Evolutionary conservation across 768 basidiomycete genomes (phyloP), one percentile per base, ranked within the genome.

Genomic region (Trichaptum fuscoviolaceum): DNA sequence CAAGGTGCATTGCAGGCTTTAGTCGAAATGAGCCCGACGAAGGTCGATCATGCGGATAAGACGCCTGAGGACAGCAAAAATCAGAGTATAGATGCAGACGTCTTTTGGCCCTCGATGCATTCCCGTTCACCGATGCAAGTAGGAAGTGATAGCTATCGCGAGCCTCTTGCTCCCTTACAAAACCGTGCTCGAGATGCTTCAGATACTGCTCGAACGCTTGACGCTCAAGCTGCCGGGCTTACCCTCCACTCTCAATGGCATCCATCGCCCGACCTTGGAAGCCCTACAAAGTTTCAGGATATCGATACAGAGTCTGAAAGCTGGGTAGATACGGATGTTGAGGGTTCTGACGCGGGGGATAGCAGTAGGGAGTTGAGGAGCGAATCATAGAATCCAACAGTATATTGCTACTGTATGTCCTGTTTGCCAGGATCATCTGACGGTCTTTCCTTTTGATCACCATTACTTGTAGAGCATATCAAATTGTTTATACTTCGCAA

Each of bases 251-350:
- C 42, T 12, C 42, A 20, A 20, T 52, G 42, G 42, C 42, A 52
- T 20, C 12, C 42, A 12, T 12, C 42, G 5, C 42, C 42, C 15
- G 20, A 52, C 20, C 20, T 52, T 3, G 42, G 42, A 12, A 52
- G 42, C 42, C 42, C 42, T 12, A 52, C 42, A 20, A 52, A 52
- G 42, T 52, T 52, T 20, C 42, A 52, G 42, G 42, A 52, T 12
- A 52, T 52, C 42, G 42, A 52, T 52, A 52, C 42, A 72, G 75
- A 73, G 67, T 71, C 71, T 8, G 78, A 76, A 8, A 73, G 67
- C 42, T 81, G 80, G 79, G 72, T 80, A 24, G 80, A 81, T 67
- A 81, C 79, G 57, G 80, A 80, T 67, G 74, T 72, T 57, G 80
- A 79, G 27, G 73, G 67, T 9, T 74, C 73, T 0, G 78, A 77